A percentile compares a stretch with the other conserved stretches of the same genome.
These are phyloP conservation scores for Sutorius eximius DNA, from an alignment of 1,284 basidiomycete genomes.

Conservation along the genomic window DNA sequence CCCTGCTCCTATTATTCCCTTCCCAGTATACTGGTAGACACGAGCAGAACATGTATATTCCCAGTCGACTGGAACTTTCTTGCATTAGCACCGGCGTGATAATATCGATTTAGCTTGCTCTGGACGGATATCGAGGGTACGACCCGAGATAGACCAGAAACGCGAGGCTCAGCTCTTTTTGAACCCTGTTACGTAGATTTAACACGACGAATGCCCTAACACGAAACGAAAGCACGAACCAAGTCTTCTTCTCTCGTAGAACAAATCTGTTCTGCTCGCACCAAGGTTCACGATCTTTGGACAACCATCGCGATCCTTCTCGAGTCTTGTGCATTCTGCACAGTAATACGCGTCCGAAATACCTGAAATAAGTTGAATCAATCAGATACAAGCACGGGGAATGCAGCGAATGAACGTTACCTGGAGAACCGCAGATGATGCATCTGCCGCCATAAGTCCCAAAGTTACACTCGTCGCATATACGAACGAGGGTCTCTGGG, in stretches of 20 bases:
- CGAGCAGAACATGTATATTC: slow-evolving; percentile 3
- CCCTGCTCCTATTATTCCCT: slow-evolving; percentile 58
- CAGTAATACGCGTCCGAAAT: slow-evolving; percentile 98
- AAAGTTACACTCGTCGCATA: slow-evolving; percentile 99
- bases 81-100: slow-evolving; percentile 9
- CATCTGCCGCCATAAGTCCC: slow-evolving; percentile 96
- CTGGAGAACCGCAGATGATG: slow-evolving; percentile 94
- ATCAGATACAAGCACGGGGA: not conserved
- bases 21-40: slow-evolving; percentile 52
- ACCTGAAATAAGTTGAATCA: slow-evolving; percentile 46
- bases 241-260: slow-evolving; percentile 82
- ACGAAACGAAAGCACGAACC: slow-evolving; percentile 17
- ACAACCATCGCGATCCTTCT: slow-evolving; percentile 98
- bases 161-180: slow-evolving; percentile 62
- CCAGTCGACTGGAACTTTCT: not conserved
- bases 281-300: slow-evolving; percentile 98
- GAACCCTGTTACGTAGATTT: slow-evolving; percentile 52
- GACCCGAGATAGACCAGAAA: not conserved
- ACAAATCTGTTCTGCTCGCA: slow-evolving; percentile 84
- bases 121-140: not conserved
- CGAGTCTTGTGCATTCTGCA: slow-evolving; percentile 92
- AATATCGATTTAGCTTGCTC: slow-evolving; percentile 2
- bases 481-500: slow-evolving; percentile 95
- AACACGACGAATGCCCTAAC: slow-evolving; percentile 1
- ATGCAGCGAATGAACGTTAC: slow-evolving; percentile 44